Conservation (phyloP, 2,329 filamentous ascomycete genomes). For the Cordyceps cicadae region DNA sequence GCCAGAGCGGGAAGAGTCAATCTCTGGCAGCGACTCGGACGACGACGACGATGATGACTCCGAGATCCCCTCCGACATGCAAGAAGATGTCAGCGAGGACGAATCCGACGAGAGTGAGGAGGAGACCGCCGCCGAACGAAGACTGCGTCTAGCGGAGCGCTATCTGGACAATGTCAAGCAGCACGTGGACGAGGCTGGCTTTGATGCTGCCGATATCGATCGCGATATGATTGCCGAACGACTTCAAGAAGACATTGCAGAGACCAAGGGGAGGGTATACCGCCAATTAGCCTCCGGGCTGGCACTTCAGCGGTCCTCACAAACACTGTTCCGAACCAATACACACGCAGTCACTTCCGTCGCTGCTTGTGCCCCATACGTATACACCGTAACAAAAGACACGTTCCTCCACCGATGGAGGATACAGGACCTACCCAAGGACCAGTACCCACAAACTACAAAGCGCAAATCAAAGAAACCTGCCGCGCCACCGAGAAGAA, state of each 20-base stretch:
- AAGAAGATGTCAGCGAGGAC: constrained; percentile 35
- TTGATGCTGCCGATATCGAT: constrained; percentile 91
- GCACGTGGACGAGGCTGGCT: constrained; percentile 73
- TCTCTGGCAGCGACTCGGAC: constrained; percentile 74
- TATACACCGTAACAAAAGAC: constrained; percentile 86
- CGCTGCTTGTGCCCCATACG: constrained; percentile 68
- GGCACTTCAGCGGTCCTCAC: constrained; percentile 57
- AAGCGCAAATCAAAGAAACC: constrained; percentile 51
- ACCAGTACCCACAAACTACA: constrained; percentile 53
- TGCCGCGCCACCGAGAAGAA: constrained; percentile 49
- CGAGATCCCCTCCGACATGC: constrained; percentile 33
- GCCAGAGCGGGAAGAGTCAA: constrained; percentile 59
- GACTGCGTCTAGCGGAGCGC: constrained; percentile 78
- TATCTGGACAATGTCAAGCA: constrained; percentile 86
- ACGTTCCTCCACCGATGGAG: constrained; percentile 82
- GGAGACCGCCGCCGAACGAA: constrained; percentile 83
- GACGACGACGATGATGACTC: constrained; percentile 53
- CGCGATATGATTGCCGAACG: constrained; percentile 84
- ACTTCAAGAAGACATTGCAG: constrained; percentile 84
- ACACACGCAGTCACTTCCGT: constrained; percentile 71
- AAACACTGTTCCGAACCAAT: constrained; percentile 71
- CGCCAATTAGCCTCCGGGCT: constrained; percentile 67
- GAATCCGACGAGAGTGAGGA: constrained; percentile 54
- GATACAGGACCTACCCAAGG: constrained; percentile 55
- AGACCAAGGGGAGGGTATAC: constrained; percentile 85